phyloP scores from a whole-genome alignment of 768 basidiomycete genomes.

The Austroboletus festivus region DNA sequence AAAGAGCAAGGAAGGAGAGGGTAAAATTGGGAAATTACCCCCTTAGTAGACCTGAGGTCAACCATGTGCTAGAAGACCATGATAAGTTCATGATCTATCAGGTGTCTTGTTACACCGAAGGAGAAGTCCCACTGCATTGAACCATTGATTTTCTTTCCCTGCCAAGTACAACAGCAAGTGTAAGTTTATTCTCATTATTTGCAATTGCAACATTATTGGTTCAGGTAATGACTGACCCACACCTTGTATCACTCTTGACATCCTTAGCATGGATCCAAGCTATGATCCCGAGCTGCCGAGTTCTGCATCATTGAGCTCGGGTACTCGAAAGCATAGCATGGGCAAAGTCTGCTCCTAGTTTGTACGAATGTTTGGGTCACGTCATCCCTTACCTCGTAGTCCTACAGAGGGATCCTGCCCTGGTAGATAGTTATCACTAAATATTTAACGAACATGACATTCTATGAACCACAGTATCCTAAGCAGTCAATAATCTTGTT shows the following conservation, averaged over 20 bases:
- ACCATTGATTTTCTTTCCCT: conserved; percentile 94
- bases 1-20: too few relatives aligned
- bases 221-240: conserved; percentile 96
- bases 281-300: conserved; percentile 88
- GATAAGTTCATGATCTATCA: conserved; percentile 98
- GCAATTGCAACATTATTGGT: conserved; percentile 99
- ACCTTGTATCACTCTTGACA: conserved; percentile 93
- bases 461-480: too few relatives aligned
- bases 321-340: conserved; percentile 38
- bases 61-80: conserved; percentile 87
- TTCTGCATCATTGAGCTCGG: conserved; percentile 92
- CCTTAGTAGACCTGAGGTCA: too few relatives aligned
- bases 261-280: conserved; percentile 91
- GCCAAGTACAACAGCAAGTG: conserved; percentile 98
- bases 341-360: too few relatives aligned
- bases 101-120: conserved; percentile 86
- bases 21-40: too few relatives aligned
- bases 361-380: too few relatives aligned
- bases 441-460: too few relatives aligned
- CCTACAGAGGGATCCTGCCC: too few relatives aligned
- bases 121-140: conserved; percentile 73
- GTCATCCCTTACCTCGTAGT: too few relatives aligned
- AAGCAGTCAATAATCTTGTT: too few relatives aligned
- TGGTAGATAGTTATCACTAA: too few relatives aligned
- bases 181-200: conserved; percentile 86